Base-by-base conservation (phyloP, 148 eudicot species). In the Amaranthus hypochondriacus region DNA sequence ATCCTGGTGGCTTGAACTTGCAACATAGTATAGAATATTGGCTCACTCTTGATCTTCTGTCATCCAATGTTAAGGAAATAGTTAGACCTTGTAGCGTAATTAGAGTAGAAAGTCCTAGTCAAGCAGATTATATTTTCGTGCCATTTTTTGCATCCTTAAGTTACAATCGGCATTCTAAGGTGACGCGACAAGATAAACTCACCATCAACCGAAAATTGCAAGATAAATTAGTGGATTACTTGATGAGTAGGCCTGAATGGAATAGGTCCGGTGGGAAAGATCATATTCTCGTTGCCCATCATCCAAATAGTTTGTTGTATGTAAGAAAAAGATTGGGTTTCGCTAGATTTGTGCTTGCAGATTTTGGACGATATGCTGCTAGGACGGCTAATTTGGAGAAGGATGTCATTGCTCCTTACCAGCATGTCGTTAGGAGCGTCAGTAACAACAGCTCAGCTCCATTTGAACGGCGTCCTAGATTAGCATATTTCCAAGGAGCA, bases 11-110 rank as follows among this genome's bases (percentile, higher is more conserved):
- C 14, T 71, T 96, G 65, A 96, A 96, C 81, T 83, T 90, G 77
- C 99, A 96, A 69, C 99, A 96, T 50, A 96, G 99, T 74, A 78
- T 86, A 9, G 99, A 92, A 76, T 96, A 92, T 66, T 96, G 96
- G 96, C 97, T 96, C 71, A 92, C 96, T 74, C 91, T 96, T 76
- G 99, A 96, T 84, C 96, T 96, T 75, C 86, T 92, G 78, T 88
- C 91, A 69, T 96, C 97, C 8, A 76, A 80, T 47, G 54, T 71
- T 66, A 76, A 48, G 64, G 75, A 83, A 73, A 75, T 87, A 57
- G 76, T 14, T 58, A 80, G 96, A 76, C 91, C 94, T 1, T 90
- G 99, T 78, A 90, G 56, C 72, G 95, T 83, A 44, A 47, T 96
- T 69, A 83, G 97, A 85, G 97, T 96, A 66, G 77, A 70, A 0